Evolutionary conservation across 1,284 basidiomycete species (phyloP), one percentile per base, ranked within the genome.

Genomic region (Psilocybe mexicana): DNA sequence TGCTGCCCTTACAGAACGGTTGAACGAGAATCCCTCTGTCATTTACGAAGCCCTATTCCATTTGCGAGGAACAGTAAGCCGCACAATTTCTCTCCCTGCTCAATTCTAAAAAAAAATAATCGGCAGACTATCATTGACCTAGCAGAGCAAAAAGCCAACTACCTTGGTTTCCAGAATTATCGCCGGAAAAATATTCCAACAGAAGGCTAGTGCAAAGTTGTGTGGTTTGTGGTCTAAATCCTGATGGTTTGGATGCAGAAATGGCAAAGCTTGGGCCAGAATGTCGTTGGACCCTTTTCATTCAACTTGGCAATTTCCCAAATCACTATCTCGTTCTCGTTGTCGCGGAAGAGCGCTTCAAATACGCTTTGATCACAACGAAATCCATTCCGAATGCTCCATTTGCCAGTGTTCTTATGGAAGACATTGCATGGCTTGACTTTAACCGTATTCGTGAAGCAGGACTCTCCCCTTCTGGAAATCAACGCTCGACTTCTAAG

Each of bases 351-450:
- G 82, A 86, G 51, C 81, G 86, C 53, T 88, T 92, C 67, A 83
- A 84, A 48, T 93, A 87, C 67, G 92, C 90, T 2, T 80, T 93
- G 38, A 88, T 92, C 57, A 84, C 80, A 12, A 84, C 83, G 44
- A 77, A 79, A 63, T 72, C 79, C 1, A 68, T 83, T 6, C 67
- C 77, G 0, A 81, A 84, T 8, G 79, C 79, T 12, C 77, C 81
- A 71, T 86, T 79, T 63, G 74, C 77, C 6, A 80, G 79, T 54
- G 77, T 90, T 72, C 74, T 83, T 30, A 83, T 93, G 77, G 80
- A 84, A 56, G 89, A 92, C 66, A 86, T 92, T 54, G 89, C 84
- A 1, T 93, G 89, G 89, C 72, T 93, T 43, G 85, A 92, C 61
- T 80, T 88, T 49, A 74, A 75, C 43, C 78, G 83, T 18, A 86